Evolutionary conservation across 345 rosid genomes (phyloP), one percentile per base, ranked within the genome.

Genomic region (Kandelia obovata): DNA sequence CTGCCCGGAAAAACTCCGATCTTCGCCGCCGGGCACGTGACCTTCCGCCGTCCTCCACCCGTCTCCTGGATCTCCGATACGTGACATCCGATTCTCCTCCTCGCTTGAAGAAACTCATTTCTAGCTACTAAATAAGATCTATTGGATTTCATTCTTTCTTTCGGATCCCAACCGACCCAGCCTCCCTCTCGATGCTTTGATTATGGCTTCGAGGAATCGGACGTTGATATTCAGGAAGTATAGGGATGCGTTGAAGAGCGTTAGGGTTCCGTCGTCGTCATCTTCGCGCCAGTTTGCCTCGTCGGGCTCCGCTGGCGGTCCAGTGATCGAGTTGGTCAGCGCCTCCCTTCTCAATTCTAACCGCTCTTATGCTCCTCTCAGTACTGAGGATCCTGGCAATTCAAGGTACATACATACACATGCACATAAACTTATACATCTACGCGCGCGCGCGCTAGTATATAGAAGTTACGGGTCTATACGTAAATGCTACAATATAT

Each of bases 281-380:
- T 23, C 81, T 27, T 46, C 6, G 28, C 71, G 4, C 65, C 71
- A 27, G 9, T 69, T 57, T 49, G 43, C 78, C 57, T 64, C 72
- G 46, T 71, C 71, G 16, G 72, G 84, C 73, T 58, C 83, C 51
- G 78, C 76, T 16, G 84, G 89, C 11, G 92, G 91, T 37, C 98
- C 96, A 58, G 98, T 92, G 80, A 89, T 96, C 67, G 97, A 92
- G 84, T 78, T 96, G 86, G 96, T 84, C 62, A 87, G 90, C 79
- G 71, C 96, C 30, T 90, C 99, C 74, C 81, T 96, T 6, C 79
- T 89, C 81, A 77, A 87, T 70, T 83, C 83, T 19, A 78, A 86
- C 66, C 89, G 92, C 15, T 68, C 83, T 7, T 96, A 96, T 66
- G 77, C 92, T 76, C 97, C 94, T 25, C 92, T 96, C 26, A 86